Percentiles rank a stretch among this genome's conserved stretches.
These are phyloP conservation scores for Paecilomyces formosus DNA, from an alignment of 2,329 filamentous ascomycete genomes.

Conservation along the genomic window DNA sequence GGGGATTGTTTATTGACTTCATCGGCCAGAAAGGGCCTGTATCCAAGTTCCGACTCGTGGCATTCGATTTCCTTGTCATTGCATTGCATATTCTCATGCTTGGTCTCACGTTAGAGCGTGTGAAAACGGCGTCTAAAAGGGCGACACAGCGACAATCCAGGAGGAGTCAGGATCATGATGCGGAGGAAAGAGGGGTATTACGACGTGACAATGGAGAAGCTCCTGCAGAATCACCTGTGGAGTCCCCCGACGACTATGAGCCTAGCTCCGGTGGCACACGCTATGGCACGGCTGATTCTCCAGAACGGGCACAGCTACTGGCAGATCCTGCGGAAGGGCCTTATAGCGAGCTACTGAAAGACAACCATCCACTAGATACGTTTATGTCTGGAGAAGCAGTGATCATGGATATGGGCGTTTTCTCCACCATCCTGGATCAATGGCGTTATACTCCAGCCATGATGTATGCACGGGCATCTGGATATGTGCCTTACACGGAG, in stretches of 20 bases:
- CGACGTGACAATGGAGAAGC: slow-evolving; percentile 20
- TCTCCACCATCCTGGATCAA: slow-evolving; percentile 29
- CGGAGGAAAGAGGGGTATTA: slow-evolving; percentile 52
- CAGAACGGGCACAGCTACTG: slow-evolving; percentile 24
- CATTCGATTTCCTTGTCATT: slow-evolving; percentile 48
- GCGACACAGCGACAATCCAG: slow-evolving; percentile 10
- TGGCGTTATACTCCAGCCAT: slow-evolving; percentile 24
- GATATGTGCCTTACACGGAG: slow-evolving; percentile 23
- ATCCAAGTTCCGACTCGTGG: slow-evolving; percentile 44
- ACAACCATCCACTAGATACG: slow-evolving; percentile 29
- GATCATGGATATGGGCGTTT: slow-evolving; percentile 29
- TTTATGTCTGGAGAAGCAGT: slow-evolving; percentile 30
- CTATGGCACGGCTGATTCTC: slow-evolving; percentile 11
- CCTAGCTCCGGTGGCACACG: slow-evolving; percentile 14
- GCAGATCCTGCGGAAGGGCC: slow-evolving; percentile 24
- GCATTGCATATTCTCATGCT: slow-evolving; percentile 52
- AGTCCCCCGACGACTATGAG: slow-evolving; percentile 35
- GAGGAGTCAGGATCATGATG: slow-evolving; percentile 47
- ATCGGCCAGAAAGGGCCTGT: slow-evolving; percentile 54
- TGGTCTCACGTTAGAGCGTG: slow-evolving; percentile 45
- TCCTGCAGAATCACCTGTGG: slow-evolving; percentile 13
- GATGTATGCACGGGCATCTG: slow-evolving; percentile 12
- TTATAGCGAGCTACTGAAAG: slow-evolving; percentile 9
- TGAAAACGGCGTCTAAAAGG: slow-evolving; percentile 35
- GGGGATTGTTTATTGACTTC: slow-evolving; percentile 57